Evolutionary conservation across 2,329 filamentous ascomycete genomes (phyloP), one percentile per base, ranked within the genome.

Genomic region (Beauveria scarabaeidicola): DNA sequence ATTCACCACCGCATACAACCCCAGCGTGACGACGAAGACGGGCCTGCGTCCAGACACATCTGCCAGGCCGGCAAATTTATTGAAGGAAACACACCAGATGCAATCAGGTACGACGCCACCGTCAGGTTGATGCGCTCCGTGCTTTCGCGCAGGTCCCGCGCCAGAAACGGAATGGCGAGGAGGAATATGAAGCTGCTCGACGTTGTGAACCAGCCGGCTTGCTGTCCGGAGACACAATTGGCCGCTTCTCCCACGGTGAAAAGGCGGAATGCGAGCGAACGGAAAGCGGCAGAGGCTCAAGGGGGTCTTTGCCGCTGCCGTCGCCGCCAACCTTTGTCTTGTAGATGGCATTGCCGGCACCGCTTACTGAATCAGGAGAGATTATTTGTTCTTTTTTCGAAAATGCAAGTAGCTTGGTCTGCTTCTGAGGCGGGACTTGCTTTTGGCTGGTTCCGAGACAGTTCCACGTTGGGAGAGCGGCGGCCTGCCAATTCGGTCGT

Each of bases 41-140:
- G 77, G 77, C 6, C 78, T 72, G 15, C 78, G 71, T 5, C 79
- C 78, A n/a, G 71, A 60, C 25, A 64, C 69, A 63, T 82, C 80
- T 5, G 77, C 46, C 2, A 55, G 41, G 8, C 52, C 52, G 5
- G 40, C 40, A 8, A 55, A n/a, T n/a, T 13, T 9, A 55, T 32
- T 8, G 52, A 55, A 2, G 47, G 56, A 15, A 58, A 58, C 11
- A 80, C 62, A 2, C 72, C 76, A 62, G 78, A 74, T 32, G 77
- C 71, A 27, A 78, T 71, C 64, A 75, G 67, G 53, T 75, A 76
- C 0, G 72, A 72, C 2, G 74, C 75, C 40, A 75, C 64, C 1
- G 69, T 72, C 21, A 75, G 60, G 54, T 75, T 74, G 48, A 76
- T 56, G 23, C 66, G 52, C 48, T 61, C 54, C 11, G 67, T 52